Evolutionary conservation across 2,329 filamentous ascomycete species (phyloP), one percentile per base, ranked within the genome.

Genomic region (Fulvia fulva): DNA sequence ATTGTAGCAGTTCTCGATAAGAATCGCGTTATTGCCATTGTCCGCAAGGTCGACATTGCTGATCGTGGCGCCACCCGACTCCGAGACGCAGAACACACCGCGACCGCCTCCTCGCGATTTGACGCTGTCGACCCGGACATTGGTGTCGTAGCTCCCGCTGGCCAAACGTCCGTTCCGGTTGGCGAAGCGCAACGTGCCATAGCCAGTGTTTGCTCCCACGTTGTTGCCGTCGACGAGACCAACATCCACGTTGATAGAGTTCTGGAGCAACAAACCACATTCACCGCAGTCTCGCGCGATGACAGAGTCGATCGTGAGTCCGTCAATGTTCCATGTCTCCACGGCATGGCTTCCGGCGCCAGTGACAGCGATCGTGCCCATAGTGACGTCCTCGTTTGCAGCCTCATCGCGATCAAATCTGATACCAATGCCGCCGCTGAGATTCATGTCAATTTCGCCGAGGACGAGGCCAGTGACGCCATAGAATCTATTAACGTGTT

Each of bases 1-100:
- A 53, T 81, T 81, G 68, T 84, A 84, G 72, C 82, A 84, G 69
- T 85, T 85, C 74, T 85, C 82, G 26, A 85, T 80, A 1, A 85
- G 73, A 21, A 84, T 75, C 0, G 82, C 78, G 57, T 84, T 84
- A 66, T 81, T 82, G 0, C 77, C 81, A 50, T 83, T 84, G 62
- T 73, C 71, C 0, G 80, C 75, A 1, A 84, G 73, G 61, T 84
- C 80, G 19, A 83, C 70, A 4, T 61, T 73, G 8, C 67, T 69
- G 56, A 85, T 84, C 8, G 76, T 77, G 1, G 75, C 80, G n/a
- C 72, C 82, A 0, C 82, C 82, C 0, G 80, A 83, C 64, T 79
- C 73, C 0, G 80, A 83, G 1, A 84, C 82, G 56, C 82, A 84
- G 69, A 84, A 84, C 59, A 84, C 65, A 5, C 82, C 82, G 1